Evolutionary conservation across 257 asterid genomes (phyloP).

Genomic region (Jasminum sambac): DNA sequence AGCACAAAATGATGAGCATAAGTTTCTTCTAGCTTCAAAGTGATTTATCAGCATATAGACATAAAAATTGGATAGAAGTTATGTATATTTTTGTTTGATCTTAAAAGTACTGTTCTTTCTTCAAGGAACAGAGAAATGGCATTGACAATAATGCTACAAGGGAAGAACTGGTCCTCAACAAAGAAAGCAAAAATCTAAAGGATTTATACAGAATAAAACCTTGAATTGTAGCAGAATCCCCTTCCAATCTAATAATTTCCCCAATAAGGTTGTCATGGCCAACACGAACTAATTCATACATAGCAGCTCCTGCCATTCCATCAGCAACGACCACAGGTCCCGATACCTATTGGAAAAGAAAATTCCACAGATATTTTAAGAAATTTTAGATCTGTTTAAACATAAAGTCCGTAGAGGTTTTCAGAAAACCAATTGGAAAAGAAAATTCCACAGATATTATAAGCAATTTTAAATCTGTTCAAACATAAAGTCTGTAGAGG

Average conservation of each 20-base stretch:
- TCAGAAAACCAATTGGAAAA: not conserved
- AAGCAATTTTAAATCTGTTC: not conserved
- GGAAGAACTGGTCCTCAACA: not conserved
- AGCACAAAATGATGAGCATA: not conserved
- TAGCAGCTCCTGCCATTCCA: slow-evolving; percentile 82
- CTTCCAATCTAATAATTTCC: slow-evolving; percentile 73
- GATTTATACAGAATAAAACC: slow-evolving; percentile 30
- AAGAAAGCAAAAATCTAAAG: not conserved
- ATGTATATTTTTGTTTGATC: not conserved
- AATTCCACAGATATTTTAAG: not conserved
- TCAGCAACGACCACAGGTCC: slow-evolving; percentile 82
- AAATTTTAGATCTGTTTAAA: not conserved
- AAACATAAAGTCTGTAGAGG: not conserved
- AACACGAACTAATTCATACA: slow-evolving; percentile 76
- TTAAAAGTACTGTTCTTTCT: not conserved
- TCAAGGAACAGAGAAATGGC: not conserved
- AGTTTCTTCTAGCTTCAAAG: not conserved
- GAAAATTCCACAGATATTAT: not conserved
- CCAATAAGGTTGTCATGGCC: slow-evolving; percentile 79
- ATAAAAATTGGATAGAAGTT: not conserved
- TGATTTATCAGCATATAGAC: not conserved
- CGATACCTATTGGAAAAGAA: slow-evolving; percentile 39
- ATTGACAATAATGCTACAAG: not conserved
- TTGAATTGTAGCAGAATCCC: slow-evolving; percentile 80
- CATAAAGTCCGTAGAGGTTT: not conserved